Evolutionary conservation across 345 rosid genomes (phyloP), one percentile per base, ranked within the genome.

Genomic region (Eucalyptus camaldulensis): DNA sequence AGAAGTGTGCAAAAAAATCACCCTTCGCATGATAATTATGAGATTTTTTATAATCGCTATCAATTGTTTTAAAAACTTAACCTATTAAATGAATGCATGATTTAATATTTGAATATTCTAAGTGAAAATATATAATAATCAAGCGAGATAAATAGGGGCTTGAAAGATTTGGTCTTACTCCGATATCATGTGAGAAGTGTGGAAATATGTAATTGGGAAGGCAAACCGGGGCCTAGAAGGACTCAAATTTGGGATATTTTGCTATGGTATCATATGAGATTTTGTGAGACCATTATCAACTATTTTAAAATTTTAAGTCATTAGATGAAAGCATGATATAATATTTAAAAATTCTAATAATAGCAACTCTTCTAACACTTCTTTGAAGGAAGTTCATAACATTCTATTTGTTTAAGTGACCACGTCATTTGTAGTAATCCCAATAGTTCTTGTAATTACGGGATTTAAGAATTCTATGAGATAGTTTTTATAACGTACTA

Each of bases 241-340:
- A 62, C 33, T 62, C 16, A 3, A 27, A 27, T 62, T 27, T 4
- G 0, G 2, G 8, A 62, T 13, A 12, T 62, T 62, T 29, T 62
- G 17, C 31, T 12, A 27, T 27, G 8, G 4, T 27, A 62, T 29
- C 2, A 62, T 27, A 1, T 62, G 4, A 6, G 8, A 62, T 62
- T 27, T 62, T 62, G 0, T 13, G 8, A 29, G 12, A 62, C 4
- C 0, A 62, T 29, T 62, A 29, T 1, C 2, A 27, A 62, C 1
- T 58, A 58, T 58, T 58, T 5, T 62, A 62, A 62, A 60, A 13
- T 0, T 3, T 27, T 62, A 62, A 62, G 13, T 13, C 14, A 11
- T 62, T 29, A 12, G 8, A 29, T 62, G 17, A 12, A 62, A 62
- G 16, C 69, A 9, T 5, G 31, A 62, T 62, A 27, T 60, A 62